Evolutionary conservation across 495 filamentous ascomycete species (phyloP).

Genomic region (Penicillium taxi): DNA sequence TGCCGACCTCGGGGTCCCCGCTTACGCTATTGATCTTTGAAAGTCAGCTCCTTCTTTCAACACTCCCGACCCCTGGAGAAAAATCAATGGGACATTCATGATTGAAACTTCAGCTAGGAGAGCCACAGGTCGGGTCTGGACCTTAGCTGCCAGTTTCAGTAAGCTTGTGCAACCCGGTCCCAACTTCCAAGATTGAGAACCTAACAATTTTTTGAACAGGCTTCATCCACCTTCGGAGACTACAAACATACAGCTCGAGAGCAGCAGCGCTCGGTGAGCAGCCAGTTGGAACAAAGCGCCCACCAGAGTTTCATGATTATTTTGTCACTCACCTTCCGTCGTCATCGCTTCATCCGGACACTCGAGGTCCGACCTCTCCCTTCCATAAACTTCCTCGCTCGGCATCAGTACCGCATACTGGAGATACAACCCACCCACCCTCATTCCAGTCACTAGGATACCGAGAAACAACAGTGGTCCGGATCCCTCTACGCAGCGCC

Average conservation of each 20-base stretch:
- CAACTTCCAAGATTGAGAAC: slow-evolving; percentile 14
- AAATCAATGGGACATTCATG: slow-evolving; percentile 40
- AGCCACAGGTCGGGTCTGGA: slow-evolving; percentile 37
- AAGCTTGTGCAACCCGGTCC: slow-evolving; percentile 11
- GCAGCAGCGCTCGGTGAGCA: slow-evolving; percentile 8
- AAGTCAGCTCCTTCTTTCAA: slow-evolving; percentile 2
- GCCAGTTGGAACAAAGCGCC: slow-evolving; percentile 25
- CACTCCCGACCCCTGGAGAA: slow-evolving; percentile 8
- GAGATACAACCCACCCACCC: slow-evolving; percentile 45
- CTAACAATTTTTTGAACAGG: slow-evolving; percentile 12
- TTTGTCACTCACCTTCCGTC: slow-evolving; percentile 94
- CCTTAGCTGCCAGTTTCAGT: slow-evolving; percentile 31
- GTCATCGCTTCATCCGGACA: slow-evolving; percentile 86
- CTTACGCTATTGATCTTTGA: slow-evolving; percentile 6
- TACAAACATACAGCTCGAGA: slow-evolving; percentile 15
- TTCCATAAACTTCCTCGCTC: slow-evolving; percentile 76
- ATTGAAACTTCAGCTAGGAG: slow-evolving; percentile 34
- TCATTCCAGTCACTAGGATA: slow-evolving; percentile 48
- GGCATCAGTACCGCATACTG: slow-evolving; percentile 71
- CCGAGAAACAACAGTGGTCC: slow-evolving; percentile 89
- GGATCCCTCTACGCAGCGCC: slow-evolving; percentile 87
- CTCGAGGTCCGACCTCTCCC: slow-evolving; percentile 47
- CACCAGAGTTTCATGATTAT: slow-evolving; percentile 86
- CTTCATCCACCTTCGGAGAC: slow-evolving; percentile 14
- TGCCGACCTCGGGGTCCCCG: slow-evolving; percentile 24